These are phyloP conservation scores for Blastocystis sp. DNA, from an alignment of 352 stramenopile species.

Conservation along the genomic window DNA sequence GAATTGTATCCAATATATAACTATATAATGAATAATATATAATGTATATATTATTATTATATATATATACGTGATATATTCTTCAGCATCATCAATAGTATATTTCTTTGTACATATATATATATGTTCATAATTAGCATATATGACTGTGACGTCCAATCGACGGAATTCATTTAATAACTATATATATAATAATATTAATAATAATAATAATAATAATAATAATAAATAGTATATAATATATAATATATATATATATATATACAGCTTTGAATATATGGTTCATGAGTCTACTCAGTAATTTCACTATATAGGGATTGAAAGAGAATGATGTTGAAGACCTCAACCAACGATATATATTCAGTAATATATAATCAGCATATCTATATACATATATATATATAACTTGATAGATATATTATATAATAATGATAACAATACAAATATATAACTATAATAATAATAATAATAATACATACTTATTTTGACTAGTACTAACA, in stretches of 20 bases:
- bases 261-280: slow-evolving; percentile 19
- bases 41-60: no score
- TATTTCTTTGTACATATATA: slow-evolving; percentile 60
- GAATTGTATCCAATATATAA: slow-evolving; percentile 37
- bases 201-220: no score
- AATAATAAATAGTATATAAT: no score
- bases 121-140: slow-evolving; percentile 60
- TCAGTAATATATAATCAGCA: slow-evolving; percentile 76
- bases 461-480: no score
- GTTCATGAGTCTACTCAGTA: slow-evolving; percentile 77
- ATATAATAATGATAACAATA: no score
- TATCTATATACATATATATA: no score
- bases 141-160: slow-evolving; percentile 76
- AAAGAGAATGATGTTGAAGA: slow-evolving; percentile 68
- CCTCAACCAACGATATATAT: slow-evolving; percentile 79
- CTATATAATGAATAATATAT: no score
- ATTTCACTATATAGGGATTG: slow-evolving; percentile 71
- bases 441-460: no score
- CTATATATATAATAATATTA: slow-evolving; percentile 56
- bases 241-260: background rate
- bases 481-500: slow-evolving; percentile 61
- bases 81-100: background rate
- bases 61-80: slow-evolving; percentile 1
- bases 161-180: slow-evolving; percentile 74
- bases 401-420: no score